Evolutionary conservation across 73 alveolate species (phyloP), one percentile per base, ranked within the genome.

Genomic region (Paramecium biaurelia): DNA sequence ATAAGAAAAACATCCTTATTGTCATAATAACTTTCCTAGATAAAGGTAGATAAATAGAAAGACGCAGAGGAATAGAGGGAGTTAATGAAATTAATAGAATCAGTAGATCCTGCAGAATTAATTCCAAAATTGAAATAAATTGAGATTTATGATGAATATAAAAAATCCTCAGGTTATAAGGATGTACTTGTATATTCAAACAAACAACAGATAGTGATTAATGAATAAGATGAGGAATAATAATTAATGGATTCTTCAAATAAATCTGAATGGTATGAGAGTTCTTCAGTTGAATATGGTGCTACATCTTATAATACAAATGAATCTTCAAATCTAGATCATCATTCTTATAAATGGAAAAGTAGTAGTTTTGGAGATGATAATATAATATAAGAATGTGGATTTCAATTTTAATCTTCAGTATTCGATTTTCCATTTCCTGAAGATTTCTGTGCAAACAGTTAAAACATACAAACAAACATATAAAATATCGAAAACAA

Each of bases 381-480:
- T 34, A 38, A 72, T 21, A 2, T 72, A 15, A 20, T 72, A 15
- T 34, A 35, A 18, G 86, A 72, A 32, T 35, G 45, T 72, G 86
- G 58, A 35, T 34, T 72, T 15, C 35, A 38, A 35, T 72, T 72
- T 72, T 15, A 38, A 21, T 72, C 56, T 21, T 72, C 86, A 15
- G 86, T 72, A n/a, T 72, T 72, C 12, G 86, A 72, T 37, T 72
- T 72, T 72, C 86, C 86, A 34, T 72, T 34, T 72, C 86, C 86
- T 3, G 86, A 34, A 35, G 58, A 38, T 20, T 72, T 72, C 18
- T 53, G 68, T 53, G 68, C 30, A 0, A n/a, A 67, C 9, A 67
- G 84, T 67, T 30, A 30, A 4, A 26, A 53, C 21, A 53, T 53
- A 7, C 68, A 53, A 5, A 53, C 68, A 4, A 53, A 53, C 30